Base-by-base conservation (phyloP, 495 filamentous ascomycete genomes). In the Aspergillus funiculosus region DNA sequence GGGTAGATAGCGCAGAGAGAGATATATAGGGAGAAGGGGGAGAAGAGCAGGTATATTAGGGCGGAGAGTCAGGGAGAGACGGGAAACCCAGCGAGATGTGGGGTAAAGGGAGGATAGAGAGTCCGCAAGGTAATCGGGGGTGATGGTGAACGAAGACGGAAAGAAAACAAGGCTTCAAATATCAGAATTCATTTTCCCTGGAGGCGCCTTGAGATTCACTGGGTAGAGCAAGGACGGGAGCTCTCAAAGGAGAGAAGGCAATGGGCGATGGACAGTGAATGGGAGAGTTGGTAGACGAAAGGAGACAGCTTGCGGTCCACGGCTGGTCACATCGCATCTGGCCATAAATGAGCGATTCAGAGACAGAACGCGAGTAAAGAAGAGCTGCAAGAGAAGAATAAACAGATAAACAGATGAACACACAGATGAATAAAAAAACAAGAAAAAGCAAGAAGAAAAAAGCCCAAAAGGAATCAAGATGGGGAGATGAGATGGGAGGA, bases 291-390 rank as follows among this genome's bases (percentile, higher is more conserved):
- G 28, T 37, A 50, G 41, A 56, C 39, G 50, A 54, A 37, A 55
- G 53, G 46, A 39, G 50, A 59, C 48, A 48, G 51, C 44, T 51
- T 52, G 49, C 47, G 41, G 52, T 40, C 49, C 36, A 57, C 38
- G 21, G 50, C 39, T 43, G 53, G 60, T 68, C 57, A 67, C 63
- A 71, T 69, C 56, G 63, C 59, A 68, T 57, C 54, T 47, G 47
- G 37, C 39, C 45, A 43, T 51, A 34, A 54, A 42, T 41, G 46
- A 52, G 31, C 39, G 43, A 52, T 50, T 31, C 52, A 29, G 34
- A 39, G 39, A 27, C n/a, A n/a, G n/a, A n/a, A n/a, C n/a, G n/a
- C n/a, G n/a, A n/a, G n/a, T n/a, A n/a, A n/a, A n/a, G 52, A 30
- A 36, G 30, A 1, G 25, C 19, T 25, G 7, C 14, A 43, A 27